Percentiles rank a stretch among this genome's conserved stretches.
phyloP scores from a whole-genome alignment of 1,284 basidiomycete genomes.

The Entoloma clypeatum region DNA sequence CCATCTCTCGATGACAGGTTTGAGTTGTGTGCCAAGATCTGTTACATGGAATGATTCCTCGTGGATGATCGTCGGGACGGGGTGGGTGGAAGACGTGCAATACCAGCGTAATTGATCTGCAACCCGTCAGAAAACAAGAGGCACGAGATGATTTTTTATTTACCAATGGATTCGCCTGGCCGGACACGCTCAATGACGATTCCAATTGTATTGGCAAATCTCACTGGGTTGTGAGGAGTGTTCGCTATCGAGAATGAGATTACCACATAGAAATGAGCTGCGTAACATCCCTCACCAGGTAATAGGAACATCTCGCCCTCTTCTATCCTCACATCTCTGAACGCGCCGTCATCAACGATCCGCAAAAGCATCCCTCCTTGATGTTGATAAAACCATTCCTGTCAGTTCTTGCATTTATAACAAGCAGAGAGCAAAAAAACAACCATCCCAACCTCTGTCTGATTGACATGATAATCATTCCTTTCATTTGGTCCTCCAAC shows the following conservation, averaged over 20 bases:
- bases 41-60: conserved; percentile 88
- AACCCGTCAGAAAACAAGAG: conserved; percentile 9
- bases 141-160: conserved; percentile 13
- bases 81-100: conserved; percentile 69
- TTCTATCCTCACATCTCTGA: conserved; percentile 84
- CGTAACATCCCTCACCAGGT: conserved; percentile 56
- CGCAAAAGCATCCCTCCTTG: conserved; percentile 88
- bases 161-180: conserved; percentile 60
- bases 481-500: conserved; percentile 91
- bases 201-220: conserved; percentile 88
- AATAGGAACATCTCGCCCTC: conserved; percentile 97
- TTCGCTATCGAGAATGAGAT: conserved; percentile 55
- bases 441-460: conserved; percentile 65
- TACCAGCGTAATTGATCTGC: conserved; percentile 94
- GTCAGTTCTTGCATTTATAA: conserved; percentile 3
- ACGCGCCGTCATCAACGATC: conserved; percentile 83
- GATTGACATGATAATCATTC: conserved; percentile 90
- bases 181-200: conserved; percentile 93
- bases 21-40: conserved; percentile 91
- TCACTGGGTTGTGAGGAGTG: conserved; percentile 92
- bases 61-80: conserved; percentile 77
- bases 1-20: conserved; percentile 87
- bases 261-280: not conserved
- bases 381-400: conserved; percentile 98
- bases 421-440: not conserved